Evolutionary conservation across 2,329 filamentous ascomycete genomes (phyloP), one percentile per base, ranked within the genome.

Genomic region (Lithohypha guttulata): DNA sequence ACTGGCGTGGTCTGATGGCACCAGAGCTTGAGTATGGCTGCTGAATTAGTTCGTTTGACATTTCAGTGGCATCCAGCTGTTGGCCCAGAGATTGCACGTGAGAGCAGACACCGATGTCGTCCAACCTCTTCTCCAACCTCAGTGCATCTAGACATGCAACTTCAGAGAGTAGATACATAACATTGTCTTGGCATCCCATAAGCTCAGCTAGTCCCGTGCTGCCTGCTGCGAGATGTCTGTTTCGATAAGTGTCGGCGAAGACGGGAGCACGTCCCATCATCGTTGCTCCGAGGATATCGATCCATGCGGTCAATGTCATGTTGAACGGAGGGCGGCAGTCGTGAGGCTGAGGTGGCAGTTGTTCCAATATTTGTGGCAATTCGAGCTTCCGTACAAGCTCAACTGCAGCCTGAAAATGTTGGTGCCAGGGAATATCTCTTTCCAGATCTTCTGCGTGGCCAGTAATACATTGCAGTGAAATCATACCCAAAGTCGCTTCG

Each of bases 81-180:
- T 82, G 75, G 31, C 84, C 89, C 5, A 96, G 77, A n/a, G 81
- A 77, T 46, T 81, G 79, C 26, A 96, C 85, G 61, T 95, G 89
- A 44, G 81, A 75, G 72, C 87, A 95, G 30, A 96, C 76, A 35
- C 78, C 76, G 48, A 91, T 79, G 55, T 91, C 80, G 51, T 93
- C 83, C 52, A 70, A 52, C 66, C 91, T 85, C 51, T 82, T 83
- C 44, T 82, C 77, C 26, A 70, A 66, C 69, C 91, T 93, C 48
- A 95, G 75, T 3, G 84, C 82, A 59, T 96, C 91, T 38, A 98
- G 77, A 61, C 91, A 96, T 39, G 89, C 84, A 53, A 96, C 94
- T 64, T 98, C 91, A 2, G 86, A 93, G 58, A 98, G 93, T 53
- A 96, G 71, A 61, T 94, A 96, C 86, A 98, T 95, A 62, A 96